Base-by-base conservation (phyloP, 2,329 filamentous ascomycete genomes). In the Hymenotorrendiella dingleyae region DNA sequence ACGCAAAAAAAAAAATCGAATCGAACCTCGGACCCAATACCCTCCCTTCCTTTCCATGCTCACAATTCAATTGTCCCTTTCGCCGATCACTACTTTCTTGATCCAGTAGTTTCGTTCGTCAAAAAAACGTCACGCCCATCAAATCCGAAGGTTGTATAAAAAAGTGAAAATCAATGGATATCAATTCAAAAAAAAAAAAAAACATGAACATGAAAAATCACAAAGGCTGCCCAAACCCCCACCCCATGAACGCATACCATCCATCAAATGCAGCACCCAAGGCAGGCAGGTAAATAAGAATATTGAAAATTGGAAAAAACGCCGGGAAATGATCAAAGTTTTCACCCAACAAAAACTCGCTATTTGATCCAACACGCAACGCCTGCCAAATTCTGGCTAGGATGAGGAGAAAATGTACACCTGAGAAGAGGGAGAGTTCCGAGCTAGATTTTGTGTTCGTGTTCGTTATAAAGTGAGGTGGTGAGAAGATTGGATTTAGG, bases 321-420 rank as follows among this genome's bases (percentile, higher is more conserved):
- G 40, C 45, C 45, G 28, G 20, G 24, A 34, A 36, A 40, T 32
- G 28, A 40, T 23, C 22, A 38, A 23, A 34, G 17, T 16, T 21
- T 36, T 29, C 16, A 47, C 44, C 27, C 19, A 17, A 43, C n/a
- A n/a, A n/a, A n/a, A n/a, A 40, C 9, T 42, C 43, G 48, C 45
- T 46, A n/a, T n/a, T n/a, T n/a, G 36, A 38, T 43, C 43, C 38
- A 46, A 46, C 17, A 37, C 37, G n/a, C n/a, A 54, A 52, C 47
- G 47, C 52, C 47, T 45, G 44, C 50, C 34, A 40, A 29, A 23
- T 33, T 23, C 9, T 17, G 28, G 36, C 20, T 36, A 32, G 27
- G 45, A 43, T 35, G 39, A 17, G 27, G 19, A 27, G 19, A 35
- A 32, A 43, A 47, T 49, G 21, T 49, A 52, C 44, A 53, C 36